A percentile compares a stretch with the other conserved stretches of the same genome.
phyloP scores from a whole-genome alignment of 148 eudicot species.

The Diospyros lotus region DNA sequence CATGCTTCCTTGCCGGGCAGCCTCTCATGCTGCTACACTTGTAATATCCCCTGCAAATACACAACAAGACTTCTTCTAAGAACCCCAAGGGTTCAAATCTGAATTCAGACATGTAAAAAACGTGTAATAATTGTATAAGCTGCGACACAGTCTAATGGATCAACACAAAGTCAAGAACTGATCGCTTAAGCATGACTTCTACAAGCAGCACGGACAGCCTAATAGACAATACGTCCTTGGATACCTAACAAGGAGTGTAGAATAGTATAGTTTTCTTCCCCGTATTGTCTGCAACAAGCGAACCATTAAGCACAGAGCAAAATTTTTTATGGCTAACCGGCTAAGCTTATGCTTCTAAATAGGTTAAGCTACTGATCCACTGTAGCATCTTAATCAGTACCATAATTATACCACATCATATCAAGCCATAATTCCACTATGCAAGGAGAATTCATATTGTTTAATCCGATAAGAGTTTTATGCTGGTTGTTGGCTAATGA shows the following conservation, averaged over 20 bases:
- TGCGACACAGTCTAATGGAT: not conserved
- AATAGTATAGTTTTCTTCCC: no score
- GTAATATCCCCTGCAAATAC: conserved; percentile 49
- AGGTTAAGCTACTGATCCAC: no score
- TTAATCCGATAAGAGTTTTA: no score
- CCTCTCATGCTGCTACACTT: conserved; percentile 86
- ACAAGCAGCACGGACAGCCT: not conserved
- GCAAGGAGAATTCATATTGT: no score
- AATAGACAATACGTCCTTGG: no score
- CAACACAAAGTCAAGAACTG: not conserved
- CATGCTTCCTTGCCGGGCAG: conserved; percentile 89
- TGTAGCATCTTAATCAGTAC: no score
- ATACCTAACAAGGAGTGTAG: not conserved
- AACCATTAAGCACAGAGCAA: not conserved
- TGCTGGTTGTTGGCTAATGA: no score
- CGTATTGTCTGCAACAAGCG: not conserved
- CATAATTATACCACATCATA: no score
- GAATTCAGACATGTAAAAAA: not conserved
- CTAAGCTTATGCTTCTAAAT: no score
- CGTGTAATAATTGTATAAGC: not conserved
- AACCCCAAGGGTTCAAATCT: not conserved
- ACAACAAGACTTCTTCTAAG: not conserved
- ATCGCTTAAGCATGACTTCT: not conserved
- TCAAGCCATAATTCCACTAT: no score
- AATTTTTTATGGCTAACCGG: no score